These are phyloP conservation scores for Fraxinus nigra DNA, from an alignment of 305 asterid species.

Conservation along the genomic window DNA sequence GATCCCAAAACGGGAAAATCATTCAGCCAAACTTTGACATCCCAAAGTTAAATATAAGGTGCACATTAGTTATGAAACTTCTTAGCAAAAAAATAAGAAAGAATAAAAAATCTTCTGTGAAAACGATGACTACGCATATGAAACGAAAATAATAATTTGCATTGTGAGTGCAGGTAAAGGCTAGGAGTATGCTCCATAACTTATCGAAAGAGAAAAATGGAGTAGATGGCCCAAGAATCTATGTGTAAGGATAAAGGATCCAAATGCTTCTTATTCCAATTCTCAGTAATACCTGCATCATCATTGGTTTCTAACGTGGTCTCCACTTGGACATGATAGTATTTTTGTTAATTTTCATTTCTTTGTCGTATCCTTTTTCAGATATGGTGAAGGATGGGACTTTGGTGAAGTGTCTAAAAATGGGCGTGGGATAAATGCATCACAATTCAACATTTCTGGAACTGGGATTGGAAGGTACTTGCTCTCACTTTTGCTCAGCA, in stretches of 20 bases:
- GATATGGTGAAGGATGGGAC: slow-evolving; percentile 99
- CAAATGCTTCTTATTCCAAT: slow-evolving; percentile 3
- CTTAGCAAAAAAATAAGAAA: neutral
- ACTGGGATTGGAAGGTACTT: slow-evolving; percentile 94
- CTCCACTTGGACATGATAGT: neutral
- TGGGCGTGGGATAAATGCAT: slow-evolving; percentile 90
- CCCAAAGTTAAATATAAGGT: neutral
- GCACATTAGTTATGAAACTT: neutral
- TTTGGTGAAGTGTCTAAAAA: slow-evolving; percentile 93
- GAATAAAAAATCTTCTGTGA: neutral
- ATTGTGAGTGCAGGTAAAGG: slow-evolving; percentile 65
- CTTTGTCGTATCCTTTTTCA: slow-evolving; percentile 26
- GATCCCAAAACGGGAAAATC: no score
- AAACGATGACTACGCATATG: neutral
- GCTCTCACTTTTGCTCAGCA: slow-evolving; percentile 11
- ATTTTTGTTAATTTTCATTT: neutral
- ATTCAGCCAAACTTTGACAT: neutral
- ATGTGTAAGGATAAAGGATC: slow-evolving; percentile 49
- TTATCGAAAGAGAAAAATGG: slow-evolving; percentile 60
- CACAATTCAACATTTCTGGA: slow-evolving; percentile 77
- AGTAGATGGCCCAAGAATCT: slow-evolving; percentile 81
- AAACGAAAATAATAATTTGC: neutral
- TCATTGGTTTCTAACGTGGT: neutral
- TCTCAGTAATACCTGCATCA: neutral
- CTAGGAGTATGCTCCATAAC: slow-evolving; percentile 58